A percentile compares a stretch with the other conserved stretches of the same genome.
These are phyloP conservation scores for Pezicula radicicola DNA, from an alignment of 2,329 filamentous ascomycete genomes.

Conservation along the genomic window DNA sequence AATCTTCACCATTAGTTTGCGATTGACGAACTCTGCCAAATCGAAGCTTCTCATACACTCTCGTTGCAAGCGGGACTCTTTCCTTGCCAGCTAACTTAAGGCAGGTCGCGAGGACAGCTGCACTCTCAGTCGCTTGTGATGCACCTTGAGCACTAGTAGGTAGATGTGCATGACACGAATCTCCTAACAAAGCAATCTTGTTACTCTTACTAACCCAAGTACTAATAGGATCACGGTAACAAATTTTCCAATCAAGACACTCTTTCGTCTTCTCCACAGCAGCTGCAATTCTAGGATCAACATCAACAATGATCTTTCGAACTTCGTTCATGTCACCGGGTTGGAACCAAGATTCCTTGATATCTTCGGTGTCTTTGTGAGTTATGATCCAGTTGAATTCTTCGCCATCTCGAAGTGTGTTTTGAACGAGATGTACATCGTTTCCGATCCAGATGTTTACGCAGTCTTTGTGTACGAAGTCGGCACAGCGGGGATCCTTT, in stretches of 20 bases:
- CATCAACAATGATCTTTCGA: slow-evolving; percentile 29
- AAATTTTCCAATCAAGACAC: slow-evolving; percentile 52
- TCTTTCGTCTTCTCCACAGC: slow-evolving; percentile 41
- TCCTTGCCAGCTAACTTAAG: slow-evolving; percentile 39
- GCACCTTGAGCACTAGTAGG: slow-evolving; percentile 52
- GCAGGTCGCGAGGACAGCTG: slow-evolving; percentile 41
- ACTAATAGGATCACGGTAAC: slow-evolving; percentile 48
- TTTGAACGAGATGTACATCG: slow-evolving; percentile 41
- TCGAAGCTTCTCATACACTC: slow-evolving; percentile 40
- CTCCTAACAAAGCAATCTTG: slow-evolving; percentile 47
- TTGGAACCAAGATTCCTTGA: slow-evolving; percentile 45
- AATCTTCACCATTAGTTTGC: slow-evolving; percentile 41
- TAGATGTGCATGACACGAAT: slow-evolving; percentile 51
- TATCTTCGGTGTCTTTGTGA: slow-evolving; percentile 42
- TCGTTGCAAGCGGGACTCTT: slow-evolving; percentile 37
- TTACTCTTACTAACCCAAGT: slow-evolving; percentile 49
- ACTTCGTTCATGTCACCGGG: slow-evolving; percentile 44
- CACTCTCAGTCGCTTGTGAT: slow-evolving; percentile 52
- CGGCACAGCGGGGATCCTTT: slow-evolving; percentile 32
- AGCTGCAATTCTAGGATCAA: slow-evolving; percentile 43
- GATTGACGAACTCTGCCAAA: slow-evolving; percentile 37
- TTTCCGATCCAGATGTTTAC: slow-evolving; percentile 43
- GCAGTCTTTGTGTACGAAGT: slow-evolving; percentile 40
- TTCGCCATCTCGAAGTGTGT: slow-evolving; percentile 37
- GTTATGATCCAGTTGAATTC: slow-evolving; percentile 47